Evolutionary conservation across 192 early-diverging fungal species (phyloP).

Genomic region (Mortierella hygrophila): DNA sequence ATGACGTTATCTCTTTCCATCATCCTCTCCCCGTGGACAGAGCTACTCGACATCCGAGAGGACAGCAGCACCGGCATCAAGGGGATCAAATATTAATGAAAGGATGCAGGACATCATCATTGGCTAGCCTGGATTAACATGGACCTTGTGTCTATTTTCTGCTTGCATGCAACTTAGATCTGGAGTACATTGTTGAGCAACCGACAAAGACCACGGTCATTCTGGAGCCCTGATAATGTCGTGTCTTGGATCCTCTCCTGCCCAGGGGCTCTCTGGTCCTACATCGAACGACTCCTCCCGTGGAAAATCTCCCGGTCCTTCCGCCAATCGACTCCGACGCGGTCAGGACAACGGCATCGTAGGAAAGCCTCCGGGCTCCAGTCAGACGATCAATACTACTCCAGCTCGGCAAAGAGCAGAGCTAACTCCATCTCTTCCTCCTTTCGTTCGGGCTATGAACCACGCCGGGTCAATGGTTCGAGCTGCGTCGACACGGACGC

Average conservation of each 20-base stretch:
- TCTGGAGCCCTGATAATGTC: slow-evolving; percentile 32
- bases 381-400: slow-evolving; percentile 10
- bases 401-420: slow-evolving; percentile 13
- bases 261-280: slow-evolving; percentile 14
- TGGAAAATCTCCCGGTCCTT: slow-evolving; percentile 34
- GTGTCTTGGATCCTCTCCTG: slow-evolving; percentile 26
- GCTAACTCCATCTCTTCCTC: slow-evolving; percentile 7
- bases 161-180: slow-evolving; percentile 22
- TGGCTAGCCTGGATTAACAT: neutral
- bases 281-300: slow-evolving; percentile 16
- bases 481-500: slow-evolving; percentile 42
- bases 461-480: neutral
- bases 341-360: slow-evolving; percentile 22
- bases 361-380: slow-evolving; percentile 5
- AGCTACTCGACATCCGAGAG: neutral
- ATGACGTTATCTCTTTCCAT: neutral
- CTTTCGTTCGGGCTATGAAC: slow-evolving; percentile 2
- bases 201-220: slow-evolving; percentile 30
- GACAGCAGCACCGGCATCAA: no score
- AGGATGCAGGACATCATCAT: neutral
- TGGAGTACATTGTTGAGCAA: slow-evolving; percentile 27
- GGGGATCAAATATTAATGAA: neutral
- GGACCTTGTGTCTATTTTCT: neutral
- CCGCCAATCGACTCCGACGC: slow-evolving; percentile 3
- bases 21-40: neutral